Evolutionary conservation across 257 asterid species (phyloP), one percentile per base, ranked within the genome.

Genomic region (Salvia rosmarinus): DNA sequence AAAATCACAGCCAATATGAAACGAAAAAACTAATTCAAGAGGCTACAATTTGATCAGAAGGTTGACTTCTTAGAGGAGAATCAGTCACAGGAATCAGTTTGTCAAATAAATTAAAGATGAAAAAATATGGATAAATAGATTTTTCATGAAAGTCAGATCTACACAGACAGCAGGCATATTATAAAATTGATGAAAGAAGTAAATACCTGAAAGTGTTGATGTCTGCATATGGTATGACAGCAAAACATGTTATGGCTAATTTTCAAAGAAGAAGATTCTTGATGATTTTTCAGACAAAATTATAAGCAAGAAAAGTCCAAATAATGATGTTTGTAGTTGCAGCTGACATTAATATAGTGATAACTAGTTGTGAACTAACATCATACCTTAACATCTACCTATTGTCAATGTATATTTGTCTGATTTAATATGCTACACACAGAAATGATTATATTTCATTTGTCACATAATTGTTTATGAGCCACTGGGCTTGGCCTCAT

Each of bases 281-380:
- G 59, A 75, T 64, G 73, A 70, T 51, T 39, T 14, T 57, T 59
- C 0, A 34, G 17, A 58, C 69, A 3, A 19, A 11, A 46, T 51
- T 55, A 68, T 56, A 47, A 63, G 77, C 68, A 70, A 70, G 51
- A 59, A 59, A 79, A 79, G 75, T 70, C 77, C 75, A 75, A 79
- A 39, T 8, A 39, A 42, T 71, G 42, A 63, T 54, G 30, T 17
- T 10, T 73, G 6, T 56, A 42, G 3, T 25, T 25, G 30, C 30
- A 32, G 43, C 14, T 70, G 21, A 43, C 50, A 25, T 40, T 67
- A 17, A 20, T 30, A 47, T 60, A 73, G n/a, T 14, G 8, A 14
- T 9, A 20, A 43, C 12, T 1, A 78, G 83, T 74, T 56, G 83
- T 70, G 35, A 74, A 56, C 74, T 64, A 79, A 79, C 80, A 70